Base-by-base conservation (phyloP, 768 basidiomycete species). In the Trametes gibbosa region DNA sequence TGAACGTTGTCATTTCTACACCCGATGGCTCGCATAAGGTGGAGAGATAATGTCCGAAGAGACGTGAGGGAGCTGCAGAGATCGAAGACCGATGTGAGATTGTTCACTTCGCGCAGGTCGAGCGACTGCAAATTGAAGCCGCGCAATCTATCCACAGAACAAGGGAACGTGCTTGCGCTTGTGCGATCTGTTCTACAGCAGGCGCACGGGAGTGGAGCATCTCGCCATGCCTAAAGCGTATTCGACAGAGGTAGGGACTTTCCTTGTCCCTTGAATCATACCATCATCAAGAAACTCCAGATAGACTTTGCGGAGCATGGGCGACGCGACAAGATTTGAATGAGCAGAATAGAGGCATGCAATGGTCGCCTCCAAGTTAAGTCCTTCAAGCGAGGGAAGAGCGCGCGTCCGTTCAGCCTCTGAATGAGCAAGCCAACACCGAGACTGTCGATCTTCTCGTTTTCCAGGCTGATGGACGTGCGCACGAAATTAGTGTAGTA, bases 291-390 rank as follows among this genome's bases (percentile, higher is more conserved):
- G 21, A 5, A 50, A 41, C 40, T 57, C 42, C 6, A 57, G 40
- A 25, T 21, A 14, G 29, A 57, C 48, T 29, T 19, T 13, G 19
- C 40, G 50, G 8, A 58, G 57, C 51, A 53, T 53, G 17, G 50
- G 50, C 19, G 57, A 58, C 23, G n/a, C n/a, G 39, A 24, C 42
- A 58, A 52, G 5, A 58, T 37, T 5, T n/a, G n/a, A n/a, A 37
- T n/a, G 37, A 58, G 45, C 1, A 40, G 12, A 7, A 50, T 16
- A 24, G 50, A 58, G 17, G 9, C 6, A 5, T 58, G 50, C n/a
- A 40, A 37, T 1, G 35, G 46, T 5, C 16, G 3, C 14, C 17
- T 27, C 57, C 57, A 58, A 2, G 1, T 14, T 4, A 58, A n/a
- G 5, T 13, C 16, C 16, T 16, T 50, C 17, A 57, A 40, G 5